phyloP scores from a whole-genome alignment of 2,329 filamentous ascomycete genomes.

The Neopestalotiopsis sp. region DNA sequence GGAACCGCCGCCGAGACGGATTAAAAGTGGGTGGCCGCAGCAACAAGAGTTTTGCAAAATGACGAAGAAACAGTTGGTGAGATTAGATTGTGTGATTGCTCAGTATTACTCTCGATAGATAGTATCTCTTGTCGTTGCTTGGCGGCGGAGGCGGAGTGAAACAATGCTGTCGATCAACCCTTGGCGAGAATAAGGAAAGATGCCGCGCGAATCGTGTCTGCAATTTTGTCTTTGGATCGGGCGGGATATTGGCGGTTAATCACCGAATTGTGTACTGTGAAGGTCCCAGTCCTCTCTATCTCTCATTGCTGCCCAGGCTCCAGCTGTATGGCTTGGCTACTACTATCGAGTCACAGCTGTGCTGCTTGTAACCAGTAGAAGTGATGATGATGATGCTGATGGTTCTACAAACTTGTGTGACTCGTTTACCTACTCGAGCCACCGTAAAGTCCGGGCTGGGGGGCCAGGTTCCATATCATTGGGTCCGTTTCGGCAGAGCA shows the following conservation, averaged over 20 bases:
- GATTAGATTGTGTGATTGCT: constrained; percentile 6
- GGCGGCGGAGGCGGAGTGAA: constrained; percentile 23
- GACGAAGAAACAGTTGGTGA: constrained; percentile 4
- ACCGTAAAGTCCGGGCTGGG: background rate
- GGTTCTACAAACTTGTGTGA: background rate
- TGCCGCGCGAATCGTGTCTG: background rate
- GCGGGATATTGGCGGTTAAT: too few species aligned
- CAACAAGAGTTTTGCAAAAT: constrained; percentile 19
- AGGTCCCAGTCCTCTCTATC: background rate
- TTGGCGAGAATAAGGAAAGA: constrained; percentile 19
- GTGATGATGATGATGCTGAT: background rate
- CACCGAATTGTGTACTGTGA: background rate
- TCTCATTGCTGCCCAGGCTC: background rate
- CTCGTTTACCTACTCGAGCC: background rate
- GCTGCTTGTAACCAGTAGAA: too few species aligned
- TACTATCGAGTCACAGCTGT: background rate
- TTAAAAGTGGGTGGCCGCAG: constrained; percentile 9
- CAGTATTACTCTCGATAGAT: constrained; percentile 18
- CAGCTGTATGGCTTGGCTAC: too few species aligned
- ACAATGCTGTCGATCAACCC: constrained; percentile 19
- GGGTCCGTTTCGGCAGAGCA: background rate
- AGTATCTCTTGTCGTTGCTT: constrained; percentile 20
- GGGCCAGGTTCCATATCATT: background rate
- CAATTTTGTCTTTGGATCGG: background rate
- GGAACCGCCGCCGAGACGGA: constrained; percentile 3